Evolutionary conservation across 2,329 filamentous ascomycete species (phyloP).

Genomic region (Pseudogymnoascus sp.): DNA sequence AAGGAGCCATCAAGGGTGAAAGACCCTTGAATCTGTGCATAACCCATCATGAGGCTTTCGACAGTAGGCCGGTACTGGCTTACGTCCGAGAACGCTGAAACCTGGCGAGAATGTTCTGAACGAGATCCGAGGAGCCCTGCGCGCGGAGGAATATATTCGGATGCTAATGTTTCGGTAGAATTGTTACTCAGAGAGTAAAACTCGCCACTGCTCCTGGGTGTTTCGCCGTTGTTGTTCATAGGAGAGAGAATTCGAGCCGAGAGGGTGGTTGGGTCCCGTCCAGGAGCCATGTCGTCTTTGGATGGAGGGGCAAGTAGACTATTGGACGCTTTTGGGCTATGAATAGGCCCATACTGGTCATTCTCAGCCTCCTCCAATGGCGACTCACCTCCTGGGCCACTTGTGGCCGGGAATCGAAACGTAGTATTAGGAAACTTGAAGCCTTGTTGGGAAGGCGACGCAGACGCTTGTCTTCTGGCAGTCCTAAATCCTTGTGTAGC

Average conservation of each 20-base stretch:
- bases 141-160: conserved; percentile 67
- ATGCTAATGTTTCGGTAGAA: conserved; percentile 85
- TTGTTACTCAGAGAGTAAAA: conserved; percentile 94
- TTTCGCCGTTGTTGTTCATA: conserved; percentile 65
- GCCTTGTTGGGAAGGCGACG: conserved; percentile 32
- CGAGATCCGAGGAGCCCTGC: conserved; percentile 38
- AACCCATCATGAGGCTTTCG: conserved; percentile 94
- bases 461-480: conserved; percentile 27
- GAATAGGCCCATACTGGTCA: not conserved
- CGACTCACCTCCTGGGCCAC: conserved; percentile 26
- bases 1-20: conserved; percentile 89
- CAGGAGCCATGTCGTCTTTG: conserved; percentile 36
- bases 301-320: conserved; percentile 22
- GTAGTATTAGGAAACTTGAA: conserved; percentile 47
- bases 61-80: conserved; percentile 43
- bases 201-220: conserved; percentile 84
- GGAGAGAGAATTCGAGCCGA: conserved; percentile 67
- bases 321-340: not conserved
- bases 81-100: conserved; percentile 36
- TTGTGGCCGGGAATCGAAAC: conserved; percentile 21
- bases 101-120: conserved; percentile 31
- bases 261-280: conserved; percentile 52
- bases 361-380: not conserved
- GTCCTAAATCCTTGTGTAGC: conserved; percentile 30
- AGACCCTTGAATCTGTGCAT: conserved; percentile 85